Percentiles rank a stretch among this genome's conserved stretches.
Conservation (phyloP, 2,329 filamentous ascomycete species). For the Blastomyces parvus region DNA sequence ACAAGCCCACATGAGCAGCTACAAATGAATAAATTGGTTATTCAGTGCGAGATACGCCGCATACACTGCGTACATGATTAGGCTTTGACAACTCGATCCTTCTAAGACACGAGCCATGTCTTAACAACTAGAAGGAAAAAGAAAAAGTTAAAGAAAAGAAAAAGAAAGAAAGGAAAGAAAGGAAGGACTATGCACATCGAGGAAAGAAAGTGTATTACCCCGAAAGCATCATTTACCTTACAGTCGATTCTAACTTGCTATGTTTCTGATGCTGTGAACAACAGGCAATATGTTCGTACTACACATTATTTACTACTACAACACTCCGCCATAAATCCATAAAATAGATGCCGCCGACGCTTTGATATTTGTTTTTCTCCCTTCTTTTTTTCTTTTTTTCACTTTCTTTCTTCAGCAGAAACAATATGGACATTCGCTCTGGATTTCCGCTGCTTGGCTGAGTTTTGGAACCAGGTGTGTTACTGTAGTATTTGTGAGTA, state of each 20-base stretch:
- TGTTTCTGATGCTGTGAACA: background rate
- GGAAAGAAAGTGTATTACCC: background rate
- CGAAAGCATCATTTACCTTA: background rate
- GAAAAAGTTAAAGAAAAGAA: background rate
- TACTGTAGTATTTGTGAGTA: background rate
- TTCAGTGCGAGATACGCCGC: background rate
- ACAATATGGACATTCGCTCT: background rate
- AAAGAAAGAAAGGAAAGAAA: background rate
- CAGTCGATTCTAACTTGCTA: background rate
- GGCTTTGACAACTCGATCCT: background rate
- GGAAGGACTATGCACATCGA: background rate
- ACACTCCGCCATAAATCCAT: background rate
- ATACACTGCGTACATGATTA: background rate
- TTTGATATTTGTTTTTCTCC: background rate
- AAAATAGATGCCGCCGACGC: background rate
- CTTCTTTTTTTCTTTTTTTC: background rate
- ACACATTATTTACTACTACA: background rate
- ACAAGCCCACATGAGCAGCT: background rate
- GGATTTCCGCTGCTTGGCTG: too few species aligned
- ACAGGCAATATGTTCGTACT: background rate
- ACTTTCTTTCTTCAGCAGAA: background rate
- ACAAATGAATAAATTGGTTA: background rate
- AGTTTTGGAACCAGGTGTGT: background rate
- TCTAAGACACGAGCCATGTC: background rate
- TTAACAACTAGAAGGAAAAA: background rate